phyloP scores from a whole-genome alignment of 1,284 basidiomycete species.

The Marasmius fiardii region DNA sequence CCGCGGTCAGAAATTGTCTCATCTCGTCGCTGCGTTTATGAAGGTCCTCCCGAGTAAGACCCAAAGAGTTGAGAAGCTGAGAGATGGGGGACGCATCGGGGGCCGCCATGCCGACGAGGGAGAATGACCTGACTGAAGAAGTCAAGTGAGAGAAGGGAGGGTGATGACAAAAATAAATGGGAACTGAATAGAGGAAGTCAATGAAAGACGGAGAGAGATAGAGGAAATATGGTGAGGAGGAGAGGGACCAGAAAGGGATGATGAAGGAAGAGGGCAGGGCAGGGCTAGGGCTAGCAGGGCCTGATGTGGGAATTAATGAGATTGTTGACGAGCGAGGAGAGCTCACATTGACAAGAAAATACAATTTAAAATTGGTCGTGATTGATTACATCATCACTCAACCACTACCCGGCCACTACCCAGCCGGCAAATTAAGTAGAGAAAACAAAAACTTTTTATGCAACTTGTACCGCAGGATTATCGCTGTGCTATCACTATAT shows the following conservation, averaged over 20 bases:
- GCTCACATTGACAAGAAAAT: constrained; percentile 4
- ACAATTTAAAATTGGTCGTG: constrained; percentile 10
- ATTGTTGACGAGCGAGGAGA: neutral
- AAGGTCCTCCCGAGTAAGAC: constrained; percentile 70
- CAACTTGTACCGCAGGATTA: neutral
- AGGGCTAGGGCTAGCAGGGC: neutral
- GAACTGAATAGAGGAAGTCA: neutral
- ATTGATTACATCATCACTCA: constrained; percentile 2
- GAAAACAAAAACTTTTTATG: too few relatives aligned
- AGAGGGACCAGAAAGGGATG: neutral
- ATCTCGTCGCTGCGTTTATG: constrained; percentile 64
- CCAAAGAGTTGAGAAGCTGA: constrained; percentile 59
- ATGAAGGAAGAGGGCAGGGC: neutral
- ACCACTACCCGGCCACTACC: too few relatives aligned
- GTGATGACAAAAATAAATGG: neutral
- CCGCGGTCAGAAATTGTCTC: constrained; percentile 65
- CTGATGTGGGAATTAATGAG: neutral
- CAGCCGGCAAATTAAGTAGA: too few relatives aligned
- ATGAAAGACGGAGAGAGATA: neutral
- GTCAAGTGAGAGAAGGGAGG: neutral
- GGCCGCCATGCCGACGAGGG: constrained; percentile 17
- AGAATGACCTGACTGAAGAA: neutral
- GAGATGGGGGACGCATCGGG: constrained; percentile 54
- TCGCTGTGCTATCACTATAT: neutral
- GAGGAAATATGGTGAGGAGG: constrained; percentile 1